A percentile compares a stretch with the other conserved stretches of the same genome.
These are phyloP conservation scores for Cyberlindnera maclurae DNA, from an alignment of 805 yeast species.

Conservation along the genomic window DNA sequence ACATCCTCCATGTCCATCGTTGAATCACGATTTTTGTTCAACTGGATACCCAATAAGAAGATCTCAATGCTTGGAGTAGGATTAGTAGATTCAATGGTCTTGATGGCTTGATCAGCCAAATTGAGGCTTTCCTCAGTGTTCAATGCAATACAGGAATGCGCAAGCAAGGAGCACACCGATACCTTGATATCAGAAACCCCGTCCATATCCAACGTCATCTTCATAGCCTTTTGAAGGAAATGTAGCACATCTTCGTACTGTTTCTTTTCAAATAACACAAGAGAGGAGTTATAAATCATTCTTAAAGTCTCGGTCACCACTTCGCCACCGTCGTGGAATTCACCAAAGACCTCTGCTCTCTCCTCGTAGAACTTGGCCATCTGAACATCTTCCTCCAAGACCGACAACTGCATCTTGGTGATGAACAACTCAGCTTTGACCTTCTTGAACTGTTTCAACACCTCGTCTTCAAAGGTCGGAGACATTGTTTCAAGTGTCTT, in stretches of 20 bases:
- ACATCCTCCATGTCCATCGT: conserved; percentile 21
- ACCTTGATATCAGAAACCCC: conserved; percentile 13
- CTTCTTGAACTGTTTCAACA: conserved; percentile 11
- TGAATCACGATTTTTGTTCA: conserved; percentile 12
- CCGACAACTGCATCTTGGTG: conserved; percentile 26
- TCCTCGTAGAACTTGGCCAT: conserved; percentile 30
- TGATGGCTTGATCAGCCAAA: conserved; percentile 19
- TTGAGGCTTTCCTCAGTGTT: conserved; percentile 10
- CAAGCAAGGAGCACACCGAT: conserved; percentile 22
- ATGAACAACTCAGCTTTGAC: conserved; percentile 25
- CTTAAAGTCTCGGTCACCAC: conserved; percentile 26
- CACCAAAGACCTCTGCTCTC: conserved; percentile 19
- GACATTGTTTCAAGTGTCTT: conserved; percentile 17
- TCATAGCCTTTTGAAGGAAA: conserved; percentile 15
- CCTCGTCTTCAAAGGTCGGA: conserved; percentile 5
- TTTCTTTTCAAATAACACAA: conserved; percentile 15
- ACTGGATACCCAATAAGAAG: conserved; percentile 23
- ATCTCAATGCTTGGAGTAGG: conserved; percentile 25
- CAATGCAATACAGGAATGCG: conserved; percentile 23
- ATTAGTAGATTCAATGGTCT: conserved; percentile 21
- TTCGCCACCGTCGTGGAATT: conserved; percentile 13
- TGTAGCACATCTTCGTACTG: conserved; percentile 7
- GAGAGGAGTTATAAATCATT: conserved; percentile 27
- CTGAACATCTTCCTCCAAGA: conserved; percentile 27
- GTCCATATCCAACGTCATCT: conserved; percentile 12